Percentiles rank a stretch among this genome's conserved stretches.
These are phyloP conservation scores for Pestalotiopsis sp. DNA, from an alignment of 2,329 filamentous ascomycete species.

Conservation along the genomic window DNA sequence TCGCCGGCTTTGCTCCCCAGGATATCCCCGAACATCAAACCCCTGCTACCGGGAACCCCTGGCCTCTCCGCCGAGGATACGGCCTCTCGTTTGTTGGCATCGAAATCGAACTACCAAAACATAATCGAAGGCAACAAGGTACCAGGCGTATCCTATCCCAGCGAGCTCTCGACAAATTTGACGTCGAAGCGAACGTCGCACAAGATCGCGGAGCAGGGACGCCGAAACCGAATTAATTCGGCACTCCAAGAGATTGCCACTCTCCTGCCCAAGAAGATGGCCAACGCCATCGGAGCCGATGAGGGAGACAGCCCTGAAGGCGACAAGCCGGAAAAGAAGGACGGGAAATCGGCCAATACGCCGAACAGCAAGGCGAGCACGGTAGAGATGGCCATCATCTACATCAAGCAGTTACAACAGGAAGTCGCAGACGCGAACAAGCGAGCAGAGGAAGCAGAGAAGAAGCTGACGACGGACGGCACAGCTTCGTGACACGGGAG, in stretches of 20 bases:
- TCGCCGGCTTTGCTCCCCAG: slow-evolving; percentile 85
- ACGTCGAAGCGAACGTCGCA: slow-evolving; percentile 97
- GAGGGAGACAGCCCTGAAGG: slow-evolving; percentile 50
- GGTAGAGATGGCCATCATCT: slow-evolving; percentile 94
- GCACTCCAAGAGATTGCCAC: slow-evolving; percentile 89
- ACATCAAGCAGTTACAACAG: slow-evolving; percentile 82
- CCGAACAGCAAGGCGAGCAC: slow-evolving; percentile 93
- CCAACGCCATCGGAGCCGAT: slow-evolving; percentile 43
- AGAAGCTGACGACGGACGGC: slow-evolving; percentile 43
- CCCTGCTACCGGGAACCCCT: slow-evolving; percentile 67
- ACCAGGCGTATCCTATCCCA: slow-evolving; percentile 87
- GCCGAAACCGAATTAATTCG: slow-evolving; percentile 91
- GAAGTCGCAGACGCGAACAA: slow-evolving; percentile 67
- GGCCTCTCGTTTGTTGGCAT: slow-evolving; percentile 75
- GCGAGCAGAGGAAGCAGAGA: slow-evolving; percentile 65
- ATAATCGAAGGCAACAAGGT: slow-evolving; percentile 91
- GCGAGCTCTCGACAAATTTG: slow-evolving; percentile 86
- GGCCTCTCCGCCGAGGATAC: slow-evolving; percentile 58
- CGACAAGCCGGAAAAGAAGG: slow-evolving; percentile 40
- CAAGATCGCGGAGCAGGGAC: slow-evolving; percentile 95
- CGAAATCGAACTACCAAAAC: slow-evolving; percentile 98
- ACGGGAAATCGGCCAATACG: slow-evolving; percentile 44
- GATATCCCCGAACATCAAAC: slow-evolving; percentile 94
- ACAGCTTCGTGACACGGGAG: neutral
- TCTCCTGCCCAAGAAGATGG: slow-evolving; percentile 67